These are phyloP conservation scores for Eucalyptus sp. DNA, from an alignment of 345 rosid genomes.

Conservation along the genomic window DNA sequence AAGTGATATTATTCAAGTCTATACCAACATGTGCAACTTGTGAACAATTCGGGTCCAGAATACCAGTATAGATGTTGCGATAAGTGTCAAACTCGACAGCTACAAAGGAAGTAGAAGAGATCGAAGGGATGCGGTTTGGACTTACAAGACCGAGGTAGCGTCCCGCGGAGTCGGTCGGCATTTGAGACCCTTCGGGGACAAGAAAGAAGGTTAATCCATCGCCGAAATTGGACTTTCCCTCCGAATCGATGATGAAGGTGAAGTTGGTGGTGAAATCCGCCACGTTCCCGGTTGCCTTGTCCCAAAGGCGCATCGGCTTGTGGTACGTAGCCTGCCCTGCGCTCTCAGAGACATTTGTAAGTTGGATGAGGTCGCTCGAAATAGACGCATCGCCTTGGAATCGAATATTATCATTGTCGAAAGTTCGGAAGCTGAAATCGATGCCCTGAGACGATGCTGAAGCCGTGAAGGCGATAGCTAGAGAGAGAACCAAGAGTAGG, in stretches of 20 bases:
- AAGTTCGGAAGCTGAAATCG: neutral
- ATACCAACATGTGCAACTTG: neutral
- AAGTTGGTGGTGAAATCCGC: conserved; percentile 3
- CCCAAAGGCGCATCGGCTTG: neutral
- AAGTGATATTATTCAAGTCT: neutral
- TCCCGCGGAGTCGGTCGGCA: neutral
- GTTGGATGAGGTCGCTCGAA: neutral
- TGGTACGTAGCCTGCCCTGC: neutral
- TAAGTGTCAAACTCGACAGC: conserved; percentile 9
- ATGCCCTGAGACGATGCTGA: neutral
- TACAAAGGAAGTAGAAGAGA: neutral
- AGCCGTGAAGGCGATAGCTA: neutral
- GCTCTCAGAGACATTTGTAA: neutral
- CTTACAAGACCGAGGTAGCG: neutral
- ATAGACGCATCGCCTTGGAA: neutral
- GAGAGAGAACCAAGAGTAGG: neutral
- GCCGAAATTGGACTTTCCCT: rapidly evolving
- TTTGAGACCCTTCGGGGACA: neutral
- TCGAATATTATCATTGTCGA: neutral
- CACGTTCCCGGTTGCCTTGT: neutral
- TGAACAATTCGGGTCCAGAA: neutral
- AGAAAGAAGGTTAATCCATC: conserved; percentile 14
- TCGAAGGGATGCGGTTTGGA: neutral
- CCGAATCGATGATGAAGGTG: neutral
- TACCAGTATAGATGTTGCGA: neutral